These are phyloP conservation scores for Tinospora cordifolia DNA, from an alignment of 164 flowering plant genomes.

Conservation along the genomic window DNA sequence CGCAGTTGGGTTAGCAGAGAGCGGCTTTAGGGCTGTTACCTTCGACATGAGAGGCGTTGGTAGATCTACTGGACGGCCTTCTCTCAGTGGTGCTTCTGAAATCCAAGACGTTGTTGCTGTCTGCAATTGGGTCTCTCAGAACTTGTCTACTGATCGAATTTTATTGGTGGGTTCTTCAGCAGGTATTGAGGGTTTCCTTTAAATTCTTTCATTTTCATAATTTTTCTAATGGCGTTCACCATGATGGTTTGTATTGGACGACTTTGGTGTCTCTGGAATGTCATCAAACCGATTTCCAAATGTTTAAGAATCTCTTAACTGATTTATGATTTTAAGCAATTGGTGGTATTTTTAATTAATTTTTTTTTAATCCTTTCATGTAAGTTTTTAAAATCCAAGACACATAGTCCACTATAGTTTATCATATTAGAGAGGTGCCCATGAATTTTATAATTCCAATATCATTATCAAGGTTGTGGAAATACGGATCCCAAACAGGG, in stretches of 20 bases:
- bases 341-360: neutral
- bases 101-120: slow-evolving; percentile 65
- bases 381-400: too few species aligned
- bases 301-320: neutral
- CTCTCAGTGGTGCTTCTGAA: slow-evolving; percentile 74
- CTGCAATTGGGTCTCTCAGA: slow-evolving; percentile 51
- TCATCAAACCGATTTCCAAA: neutral
- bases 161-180: slow-evolving; percentile 79
- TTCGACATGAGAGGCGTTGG: slow-evolving; percentile 89
- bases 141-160: slow-evolving; percentile 37
- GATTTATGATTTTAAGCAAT: neutral
- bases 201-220: neutral
- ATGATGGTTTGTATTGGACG: neutral
- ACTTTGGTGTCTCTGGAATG: neutral
- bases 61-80: slow-evolving; percentile 69
- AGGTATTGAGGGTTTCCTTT: slow-evolving; percentile 29
- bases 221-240: neutral
- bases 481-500: neutral
- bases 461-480: neutral
- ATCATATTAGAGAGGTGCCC: too few species aligned
- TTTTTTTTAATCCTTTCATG: neutral
- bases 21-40: slow-evolving; percentile 53
- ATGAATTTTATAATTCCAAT: neutral
- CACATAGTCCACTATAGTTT: too few species aligned
- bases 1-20: slow-evolving; percentile 56